These are phyloP conservation scores for Globisporangium perplexum DNA, from an alignment of 352 stramenopile species.

Conservation along the genomic window DNA sequence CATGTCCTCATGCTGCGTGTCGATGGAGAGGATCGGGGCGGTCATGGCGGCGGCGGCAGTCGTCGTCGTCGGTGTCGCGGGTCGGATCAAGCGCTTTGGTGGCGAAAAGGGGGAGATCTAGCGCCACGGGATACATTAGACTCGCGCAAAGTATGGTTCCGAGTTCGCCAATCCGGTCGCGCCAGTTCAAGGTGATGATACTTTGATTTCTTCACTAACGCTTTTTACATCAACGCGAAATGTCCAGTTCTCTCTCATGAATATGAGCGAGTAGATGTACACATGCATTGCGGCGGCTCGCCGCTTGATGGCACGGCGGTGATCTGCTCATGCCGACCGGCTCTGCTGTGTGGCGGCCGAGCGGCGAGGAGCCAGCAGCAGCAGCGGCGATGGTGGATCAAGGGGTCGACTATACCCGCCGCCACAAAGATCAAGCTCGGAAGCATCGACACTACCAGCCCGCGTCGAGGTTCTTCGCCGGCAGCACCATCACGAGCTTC, in stretches of 20 bases:
- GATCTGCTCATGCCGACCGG: too few species aligned
- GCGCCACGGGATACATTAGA: neutral
- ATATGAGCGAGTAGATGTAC: neutral
- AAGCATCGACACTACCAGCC: conserved; percentile 60
- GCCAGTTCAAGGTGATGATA: too few species aligned
- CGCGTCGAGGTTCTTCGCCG: conserved; percentile 48
- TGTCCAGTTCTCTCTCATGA: too few species aligned
- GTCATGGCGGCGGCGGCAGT: conserved; percentile 49
- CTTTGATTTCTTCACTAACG: too few species aligned
- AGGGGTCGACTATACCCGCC: too few species aligned
- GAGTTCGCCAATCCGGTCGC: too few species aligned
- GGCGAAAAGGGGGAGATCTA: conserved; percentile 10
- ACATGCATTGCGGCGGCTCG: conserved; percentile 5
- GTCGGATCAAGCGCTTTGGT: conserved; percentile 13
- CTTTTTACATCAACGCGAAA: too few species aligned
- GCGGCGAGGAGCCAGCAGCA: too few species aligned
- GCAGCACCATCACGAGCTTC: conserved; percentile 73
- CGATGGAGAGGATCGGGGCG: conserved; percentile 87
- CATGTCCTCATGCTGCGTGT: conserved; percentile 98
- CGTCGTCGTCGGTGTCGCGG: too few species aligned
- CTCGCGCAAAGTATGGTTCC: neutral
- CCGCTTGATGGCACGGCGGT: neutral
- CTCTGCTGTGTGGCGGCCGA: too few species aligned
- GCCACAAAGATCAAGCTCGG: too few species aligned
- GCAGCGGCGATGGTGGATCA: too few species aligned